Evolutionary conservation across 164 flowering plant genomes (phyloP).

Genomic region (Vitis rupestris): DNA sequence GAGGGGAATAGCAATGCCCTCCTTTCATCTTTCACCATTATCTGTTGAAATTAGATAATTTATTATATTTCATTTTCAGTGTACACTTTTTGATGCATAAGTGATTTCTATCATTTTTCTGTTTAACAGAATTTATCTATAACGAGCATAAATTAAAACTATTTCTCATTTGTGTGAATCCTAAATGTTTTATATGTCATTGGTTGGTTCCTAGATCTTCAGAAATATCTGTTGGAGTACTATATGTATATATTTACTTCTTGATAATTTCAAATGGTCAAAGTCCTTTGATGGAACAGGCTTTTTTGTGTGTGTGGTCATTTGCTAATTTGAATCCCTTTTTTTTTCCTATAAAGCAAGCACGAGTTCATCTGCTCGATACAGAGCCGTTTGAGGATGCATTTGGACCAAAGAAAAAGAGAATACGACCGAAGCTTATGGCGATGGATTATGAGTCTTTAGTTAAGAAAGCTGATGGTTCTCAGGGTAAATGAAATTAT

Average conservation of each 20-base stretch:
- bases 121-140: neutral
- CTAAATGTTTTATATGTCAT: neutral
- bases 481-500: slow-evolving; percentile 54
- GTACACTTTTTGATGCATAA: neutral
- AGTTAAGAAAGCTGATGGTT: slow-evolving; percentile 70
- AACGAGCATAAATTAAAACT: neutral
- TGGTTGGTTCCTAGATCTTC: neutral
- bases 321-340: slow-evolving; percentile 2
- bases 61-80: too few relatives aligned
- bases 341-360: slow-evolving; percentile 51
- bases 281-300: neutral
- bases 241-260: neutral
- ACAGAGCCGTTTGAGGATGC: slow-evolving; percentile 79
- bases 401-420: slow-evolving; percentile 92
- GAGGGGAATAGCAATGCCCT: too few relatives aligned
- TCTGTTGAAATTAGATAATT: too few relatives aligned
- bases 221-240: neutral
- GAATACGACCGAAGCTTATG: slow-evolving; percentile 86
- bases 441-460: slow-evolving; percentile 85
- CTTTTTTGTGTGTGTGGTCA: neutral
- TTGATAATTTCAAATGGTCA: neutral
- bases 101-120: neutral
- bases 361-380: slow-evolving; percentile 87
- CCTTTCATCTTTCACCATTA: too few relatives aligned
- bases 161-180: neutral